Percentiles rank a stretch among this genome's conserved stretches.
Evolutionary conservation across 2,329 filamentous ascomycete genomes (phyloP).

Genomic region (Trichoderma polysporum): DNA sequence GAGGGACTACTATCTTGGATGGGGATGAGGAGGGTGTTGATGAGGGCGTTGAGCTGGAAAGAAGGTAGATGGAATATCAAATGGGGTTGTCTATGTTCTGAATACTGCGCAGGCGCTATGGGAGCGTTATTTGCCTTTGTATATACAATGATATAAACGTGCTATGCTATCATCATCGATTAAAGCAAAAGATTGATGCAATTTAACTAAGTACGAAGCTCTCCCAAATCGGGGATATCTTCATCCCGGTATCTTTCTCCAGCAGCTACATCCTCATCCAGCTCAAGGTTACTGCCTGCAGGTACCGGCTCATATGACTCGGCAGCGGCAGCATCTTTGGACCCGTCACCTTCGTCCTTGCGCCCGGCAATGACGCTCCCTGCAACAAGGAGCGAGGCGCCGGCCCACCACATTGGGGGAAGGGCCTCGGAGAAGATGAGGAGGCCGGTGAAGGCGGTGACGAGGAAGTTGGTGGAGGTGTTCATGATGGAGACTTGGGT

Average conservation of each 20-base stretch:
- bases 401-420: conserved; percentile 74
- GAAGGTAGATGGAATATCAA: conserved; percentile 23
- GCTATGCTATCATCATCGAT: not conserved
- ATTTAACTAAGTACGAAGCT: conserved; percentile 21
- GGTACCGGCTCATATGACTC: conserved; percentile 35
- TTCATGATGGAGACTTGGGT: conserved; percentile 81
- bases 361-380: conserved; percentile 77
- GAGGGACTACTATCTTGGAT: conserved; percentile 43
- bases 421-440: conserved; percentile 70
- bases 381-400: conserved; percentile 68
- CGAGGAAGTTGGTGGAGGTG: conserved; percentile 77
- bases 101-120: conserved; percentile 7
- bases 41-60: conserved; percentile 46
- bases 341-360: conserved; percentile 54
- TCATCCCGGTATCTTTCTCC: conserved; percentile 34
- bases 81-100: not conserved
- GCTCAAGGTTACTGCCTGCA: conserved; percentile 22
- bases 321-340: conserved; percentile 25
- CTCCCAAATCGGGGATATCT: conserved; percentile 39
- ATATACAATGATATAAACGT: conserved; percentile 1
- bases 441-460: conserved; percentile 70
- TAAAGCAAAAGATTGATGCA: not conserved
- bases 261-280: conserved; percentile 24
- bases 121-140: not conserved
- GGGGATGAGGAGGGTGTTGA: conserved; percentile 44